Base-by-base conservation (phyloP, 2,329 filamentous ascomycete genomes). In the Beauveria varroae region DNA sequence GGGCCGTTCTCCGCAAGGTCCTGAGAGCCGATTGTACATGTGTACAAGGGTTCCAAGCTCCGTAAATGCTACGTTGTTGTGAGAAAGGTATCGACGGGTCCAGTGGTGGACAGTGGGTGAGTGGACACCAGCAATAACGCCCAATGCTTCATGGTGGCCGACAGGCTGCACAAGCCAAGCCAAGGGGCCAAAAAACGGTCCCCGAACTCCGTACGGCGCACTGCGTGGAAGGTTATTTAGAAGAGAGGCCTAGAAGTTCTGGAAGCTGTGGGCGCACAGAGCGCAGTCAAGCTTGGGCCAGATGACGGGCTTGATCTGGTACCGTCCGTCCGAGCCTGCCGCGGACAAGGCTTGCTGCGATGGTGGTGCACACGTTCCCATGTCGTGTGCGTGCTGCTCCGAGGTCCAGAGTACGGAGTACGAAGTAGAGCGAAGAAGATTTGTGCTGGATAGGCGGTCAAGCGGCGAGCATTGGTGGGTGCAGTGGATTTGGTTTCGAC, bases 221-320 rank as follows among this genome's bases (percentile, higher is more conserved):
- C 18, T n/a, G 37, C 28, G 44, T 57, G 9, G 41, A 56, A 56
- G 53, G 55, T 14, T 24, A n/a, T 18, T 16, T 16, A 9, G 26
- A 47, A 49, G 41, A 16, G 18, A 34, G 26, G 37, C 14, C 28
- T 12, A 26, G 22, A 40, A 16, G 26, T 60, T 60, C 57, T 60
- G 57, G 57, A 60, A 60, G 49, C 26, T 24, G 41, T 28, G 26
- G 40, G 26, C 26, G 49, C 57, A 53, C 47, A 41, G 40, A 22
- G 22, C 22, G 14, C 16, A 16, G 49, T 34, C 30, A 49, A 57
- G 55, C 44, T 57, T 57, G 30, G 44, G 28, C 55, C 43, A 49
- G 55, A 49, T 57, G 55, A 40, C 44, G 44, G 55, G 44, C 55
- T 49, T 44, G 55, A 57, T 57, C 55, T 57, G 44, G 28, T 57